phyloP scores from a whole-genome alignment of 2,329 filamentous ascomycete genomes.

The Trichoderma afroharzianum region DNA sequence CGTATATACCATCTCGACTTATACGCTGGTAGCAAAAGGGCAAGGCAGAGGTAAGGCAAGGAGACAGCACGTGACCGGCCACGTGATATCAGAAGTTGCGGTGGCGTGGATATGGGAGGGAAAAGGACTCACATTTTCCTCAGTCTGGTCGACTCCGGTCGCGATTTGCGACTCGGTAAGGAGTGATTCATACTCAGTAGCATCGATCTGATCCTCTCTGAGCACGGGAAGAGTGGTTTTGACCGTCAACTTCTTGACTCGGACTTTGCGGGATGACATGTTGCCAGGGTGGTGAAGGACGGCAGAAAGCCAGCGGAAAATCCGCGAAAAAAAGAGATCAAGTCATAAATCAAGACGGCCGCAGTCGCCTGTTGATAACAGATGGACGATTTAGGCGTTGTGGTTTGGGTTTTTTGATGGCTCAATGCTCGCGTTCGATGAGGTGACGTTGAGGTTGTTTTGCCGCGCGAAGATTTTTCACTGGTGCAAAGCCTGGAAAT shows the following conservation, averaged over 20 bases:
- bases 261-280: constrained; percentile 66
- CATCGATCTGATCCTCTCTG: constrained; percentile 85
- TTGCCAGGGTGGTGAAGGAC: constrained; percentile 38
- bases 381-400: constrained; percentile 50
- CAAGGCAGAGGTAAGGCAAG: constrained; percentile 24
- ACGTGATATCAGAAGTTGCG: constrained; percentile 46
- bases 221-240: constrained; percentile 86
- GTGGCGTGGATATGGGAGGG: constrained; percentile 24
- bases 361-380: constrained; percentile 46
- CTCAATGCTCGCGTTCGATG: constrained; percentile 45
- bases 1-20: not conserved
- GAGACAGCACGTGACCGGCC: constrained; percentile 41
- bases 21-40: constrained; percentile 5
- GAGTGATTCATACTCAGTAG: constrained; percentile 79
- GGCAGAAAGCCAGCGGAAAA: constrained; percentile 51
- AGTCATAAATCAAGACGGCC: constrained; percentile 57
- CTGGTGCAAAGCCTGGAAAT: constrained; percentile 33
- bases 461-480: constrained; percentile 54
- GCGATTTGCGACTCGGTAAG: constrained; percentile 82
- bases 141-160: constrained; percentile 93
- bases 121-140: constrained; percentile 81
- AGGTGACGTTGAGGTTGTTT: constrained; percentile 56
- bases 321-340: constrained; percentile 61
- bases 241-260: constrained; percentile 86
- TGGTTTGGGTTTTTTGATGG: constrained; percentile 54